phyloP scores from a whole-genome alignment of 169 alveolate species.

The Cryptosporidium felis region DNA sequence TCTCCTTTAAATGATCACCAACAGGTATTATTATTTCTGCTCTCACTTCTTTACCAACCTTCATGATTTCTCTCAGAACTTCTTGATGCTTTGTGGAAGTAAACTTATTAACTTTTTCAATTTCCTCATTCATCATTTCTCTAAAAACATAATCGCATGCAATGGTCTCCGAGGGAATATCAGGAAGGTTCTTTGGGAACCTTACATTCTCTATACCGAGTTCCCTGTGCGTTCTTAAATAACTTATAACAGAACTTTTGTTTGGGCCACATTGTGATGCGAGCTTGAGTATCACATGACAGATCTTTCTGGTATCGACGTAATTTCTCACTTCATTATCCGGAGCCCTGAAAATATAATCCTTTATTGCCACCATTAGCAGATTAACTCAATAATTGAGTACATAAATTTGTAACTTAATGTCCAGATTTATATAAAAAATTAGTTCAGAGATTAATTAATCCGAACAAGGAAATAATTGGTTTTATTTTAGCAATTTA shows the following conservation, averaged over 20 bases:
- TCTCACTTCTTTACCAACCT: constrained; percentile 67
- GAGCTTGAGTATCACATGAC: constrained; percentile 10
- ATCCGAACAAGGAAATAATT: too few relatives aligned
- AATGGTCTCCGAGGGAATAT: constrained; percentile 6
- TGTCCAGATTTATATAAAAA: too few relatives aligned
- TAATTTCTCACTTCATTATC: neutral
- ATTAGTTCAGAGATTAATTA: too few relatives aligned
- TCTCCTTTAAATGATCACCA: neutral
- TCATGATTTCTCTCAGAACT: constrained; percentile 68
- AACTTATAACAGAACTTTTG: neutral
- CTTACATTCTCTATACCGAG: neutral
- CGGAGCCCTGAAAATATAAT: constrained; percentile 23
- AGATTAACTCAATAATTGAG: too few relatives aligned
- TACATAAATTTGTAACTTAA: too few relatives aligned
- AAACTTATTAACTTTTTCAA: constrained; percentile 74
- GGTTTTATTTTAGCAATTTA: neutral
- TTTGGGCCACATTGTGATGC: constrained; percentile 62
- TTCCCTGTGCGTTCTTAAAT: neutral
- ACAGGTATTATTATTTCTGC: constrained; percentile 31
- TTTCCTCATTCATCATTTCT: constrained; percentile 75
- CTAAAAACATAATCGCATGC: constrained; percentile 64
- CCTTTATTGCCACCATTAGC: constrained; percentile 24
- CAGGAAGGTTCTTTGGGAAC: neutral
- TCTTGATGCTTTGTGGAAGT: constrained; percentile 75
- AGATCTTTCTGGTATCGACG: constrained; percentile 23